Evolutionary conservation across 257 asterid genomes (phyloP).

Genomic region (Ocimum tenuiflorum): DNA sequence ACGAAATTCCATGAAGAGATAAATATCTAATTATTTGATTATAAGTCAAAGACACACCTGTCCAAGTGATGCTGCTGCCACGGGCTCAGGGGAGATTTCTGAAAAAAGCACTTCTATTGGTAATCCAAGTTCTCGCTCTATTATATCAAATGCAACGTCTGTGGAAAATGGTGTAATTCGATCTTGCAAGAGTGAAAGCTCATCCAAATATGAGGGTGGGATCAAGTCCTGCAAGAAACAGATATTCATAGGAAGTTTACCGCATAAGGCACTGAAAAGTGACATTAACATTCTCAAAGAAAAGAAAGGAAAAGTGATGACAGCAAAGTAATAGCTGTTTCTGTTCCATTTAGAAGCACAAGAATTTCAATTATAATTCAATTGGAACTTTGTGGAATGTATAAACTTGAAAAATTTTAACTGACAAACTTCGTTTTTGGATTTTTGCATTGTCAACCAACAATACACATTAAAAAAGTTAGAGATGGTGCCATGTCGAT

Average conservation of each 20-base stretch:
- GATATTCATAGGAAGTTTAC: conserved; percentile 9
- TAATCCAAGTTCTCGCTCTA: conserved; percentile 77
- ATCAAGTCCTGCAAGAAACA: conserved; percentile 60
- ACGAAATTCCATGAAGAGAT: conserved; percentile 1
- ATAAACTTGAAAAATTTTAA: no score
- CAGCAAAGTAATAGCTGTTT: no score
- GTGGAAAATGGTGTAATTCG: conserved; percentile 85
- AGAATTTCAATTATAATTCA: no score
- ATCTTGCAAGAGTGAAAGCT: conserved; percentile 87
- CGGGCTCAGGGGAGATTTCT: conserved; percentile 91
- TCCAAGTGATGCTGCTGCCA: conserved; percentile 98
- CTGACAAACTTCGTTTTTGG: no score
- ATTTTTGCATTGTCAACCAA: no score
- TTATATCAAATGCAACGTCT: conserved; percentile 69
- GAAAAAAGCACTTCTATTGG: conserved; percentile 78
- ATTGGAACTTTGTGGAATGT: no score
- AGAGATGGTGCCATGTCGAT: background rate
- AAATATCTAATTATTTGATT: conserved; percentile 2
- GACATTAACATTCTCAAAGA: no score
- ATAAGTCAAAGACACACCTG: conserved; percentile 44
- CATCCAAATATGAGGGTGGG: conserved; percentile 93
- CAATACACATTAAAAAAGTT: no score
- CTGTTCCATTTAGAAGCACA: no score
- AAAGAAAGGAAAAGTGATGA: no score
- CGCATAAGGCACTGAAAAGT: background rate